A percentile compares a stretch with the other conserved stretches of the same genome.
phyloP scores from a whole-genome alignment of 1,139 yeast genomes.

The Ashbya aceris region DNA sequence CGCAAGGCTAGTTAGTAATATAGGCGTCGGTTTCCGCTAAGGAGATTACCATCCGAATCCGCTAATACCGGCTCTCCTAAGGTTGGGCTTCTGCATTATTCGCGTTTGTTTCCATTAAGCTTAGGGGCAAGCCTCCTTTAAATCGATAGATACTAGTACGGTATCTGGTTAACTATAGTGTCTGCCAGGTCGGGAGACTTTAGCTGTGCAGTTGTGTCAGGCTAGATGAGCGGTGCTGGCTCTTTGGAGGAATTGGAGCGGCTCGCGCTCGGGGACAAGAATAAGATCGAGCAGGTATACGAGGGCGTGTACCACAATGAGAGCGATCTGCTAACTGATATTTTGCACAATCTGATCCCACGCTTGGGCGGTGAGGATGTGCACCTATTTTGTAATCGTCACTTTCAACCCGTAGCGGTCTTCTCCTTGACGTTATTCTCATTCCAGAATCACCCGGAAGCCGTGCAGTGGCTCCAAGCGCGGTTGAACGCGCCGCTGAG shows the following conservation, averaged over 20 bases:
- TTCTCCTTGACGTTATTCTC: slow-evolving; percentile 53
- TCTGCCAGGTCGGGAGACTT: neutral
- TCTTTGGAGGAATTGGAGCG: slow-evolving; percentile 1
- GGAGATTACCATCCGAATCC: no score
- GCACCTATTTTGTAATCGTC: slow-evolving; percentile 52
- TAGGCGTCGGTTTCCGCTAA: no score
- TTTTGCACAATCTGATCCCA: slow-evolving; percentile 19
- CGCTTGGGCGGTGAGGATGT: slow-evolving; percentile 18
- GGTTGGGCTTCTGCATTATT: no score
- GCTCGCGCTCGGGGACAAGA: slow-evolving; percentile 10
- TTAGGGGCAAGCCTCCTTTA: no score
- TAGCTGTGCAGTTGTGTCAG: neutral
- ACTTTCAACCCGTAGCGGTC: slow-evolving; percentile 39
- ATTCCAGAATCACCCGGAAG: slow-evolving; percentile 38
- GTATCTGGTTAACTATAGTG: no score
- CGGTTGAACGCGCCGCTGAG: slow-evolving; percentile 35
- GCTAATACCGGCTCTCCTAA: no score
- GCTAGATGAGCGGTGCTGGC: slow-evolving; percentile 1
- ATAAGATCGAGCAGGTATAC: slow-evolving; percentile 24
- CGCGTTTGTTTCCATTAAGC: no score
- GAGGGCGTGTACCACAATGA: slow-evolving; percentile 22
- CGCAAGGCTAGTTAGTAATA: no score
- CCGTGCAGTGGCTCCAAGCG: slow-evolving; percentile 37
- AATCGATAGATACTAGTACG: no score
- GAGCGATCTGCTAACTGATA: slow-evolving; percentile 24